Percentiles rank a stretch among this genome's conserved stretches.
Evolutionary conservation across 495 filamentous ascomycete genomes (phyloP).

Genomic region (Penicillium daleae): DNA sequence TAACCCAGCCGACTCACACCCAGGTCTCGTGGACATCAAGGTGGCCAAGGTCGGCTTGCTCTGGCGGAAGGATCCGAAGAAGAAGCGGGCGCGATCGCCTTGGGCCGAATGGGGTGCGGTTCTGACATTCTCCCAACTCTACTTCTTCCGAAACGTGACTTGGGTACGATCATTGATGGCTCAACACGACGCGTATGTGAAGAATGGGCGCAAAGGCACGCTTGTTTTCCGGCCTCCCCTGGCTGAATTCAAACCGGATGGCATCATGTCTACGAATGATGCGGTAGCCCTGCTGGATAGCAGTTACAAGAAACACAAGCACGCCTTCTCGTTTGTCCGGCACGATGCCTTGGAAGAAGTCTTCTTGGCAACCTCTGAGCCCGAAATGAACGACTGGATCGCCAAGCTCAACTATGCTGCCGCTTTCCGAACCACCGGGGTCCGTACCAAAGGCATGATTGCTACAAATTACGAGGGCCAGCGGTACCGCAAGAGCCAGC

Average conservation of each 20-base stretch:
- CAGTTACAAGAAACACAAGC: conserved; percentile 92
- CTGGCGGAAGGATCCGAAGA: conserved; percentile 95
- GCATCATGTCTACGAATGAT: conserved; percentile 86
- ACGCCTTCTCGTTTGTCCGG: conserved; percentile 90
- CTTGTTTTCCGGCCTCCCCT: conserved; percentile 89
- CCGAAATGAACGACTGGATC: conserved; percentile 96
- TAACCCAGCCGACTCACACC: conserved; percentile 85
- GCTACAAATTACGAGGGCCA: conserved; percentile 86
- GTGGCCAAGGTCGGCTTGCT: conserved; percentile 94
- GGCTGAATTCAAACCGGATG: conserved; percentile 89
- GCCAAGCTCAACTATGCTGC: conserved; percentile 96
- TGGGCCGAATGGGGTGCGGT: conserved; percentile 99
- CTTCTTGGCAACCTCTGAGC: conserved; percentile 84
- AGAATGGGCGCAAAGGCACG: conserved; percentile 53
- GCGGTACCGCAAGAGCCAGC: conserved; percentile 67
- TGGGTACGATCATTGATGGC: conserved; percentile 93
- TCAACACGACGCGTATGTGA: conserved; percentile 80
- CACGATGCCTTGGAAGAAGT: conserved; percentile 88
- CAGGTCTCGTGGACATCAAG: conserved; percentile 95
- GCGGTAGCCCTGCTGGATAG: conserved; percentile 86
- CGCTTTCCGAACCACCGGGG: conserved; percentile 89
- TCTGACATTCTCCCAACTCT: conserved; percentile 91
- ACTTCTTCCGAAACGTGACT: conserved; percentile 89
- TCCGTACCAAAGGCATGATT: conserved; percentile 84
- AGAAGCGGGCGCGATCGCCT: conserved; percentile 90